A percentile compares a stretch with the other conserved stretches of the same genome.
These are phyloP conservation scores for Lactarius quietus DNA, from an alignment of 768 basidiomycete genomes.

Conservation along the genomic window DNA sequence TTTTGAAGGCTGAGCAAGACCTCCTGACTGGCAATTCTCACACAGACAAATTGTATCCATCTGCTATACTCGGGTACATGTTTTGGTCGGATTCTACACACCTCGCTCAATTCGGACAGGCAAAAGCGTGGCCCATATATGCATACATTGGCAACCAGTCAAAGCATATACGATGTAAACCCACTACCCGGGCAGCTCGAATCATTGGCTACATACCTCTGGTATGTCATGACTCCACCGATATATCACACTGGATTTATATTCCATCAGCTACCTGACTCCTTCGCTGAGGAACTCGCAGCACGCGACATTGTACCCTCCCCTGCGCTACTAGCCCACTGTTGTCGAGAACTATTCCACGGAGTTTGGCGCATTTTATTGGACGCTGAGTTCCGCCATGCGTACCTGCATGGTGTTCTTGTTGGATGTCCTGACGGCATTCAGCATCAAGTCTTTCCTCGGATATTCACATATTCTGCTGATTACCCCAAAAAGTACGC, in stretches of 20 bases:
- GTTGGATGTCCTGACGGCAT: slow-evolving; percentile 28
- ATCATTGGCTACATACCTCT: slow-evolving; percentile 29
- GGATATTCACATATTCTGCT: slow-evolving; percentile 29
- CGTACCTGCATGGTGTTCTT: slow-evolving; percentile 28
- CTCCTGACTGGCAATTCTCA: neutral
- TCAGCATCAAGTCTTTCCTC: slow-evolving; percentile 25
- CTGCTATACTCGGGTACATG: slow-evolving; percentile 15
- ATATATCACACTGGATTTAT: neutral
- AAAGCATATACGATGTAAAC: slow-evolving; percentile 22
- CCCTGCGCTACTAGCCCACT: slow-evolving; percentile 19
- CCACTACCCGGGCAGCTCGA: slow-evolving; percentile 20
- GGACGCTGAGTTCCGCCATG: slow-evolving; percentile 26
- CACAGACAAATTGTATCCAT: slow-evolving; percentile 24
- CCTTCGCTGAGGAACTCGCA: slow-evolving; percentile 15
- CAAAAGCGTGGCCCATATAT: slow-evolving; percentile 30
- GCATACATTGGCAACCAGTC: slow-evolving; percentile 27
- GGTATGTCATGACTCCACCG: neutral
- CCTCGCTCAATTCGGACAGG: slow-evolving; percentile 27
- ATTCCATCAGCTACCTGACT: slow-evolving; percentile 20
- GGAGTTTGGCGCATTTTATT: slow-evolving; percentile 25
- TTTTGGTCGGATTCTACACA: slow-evolving; percentile 30
- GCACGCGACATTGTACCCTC: neutral
- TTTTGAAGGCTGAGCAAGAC: neutral
- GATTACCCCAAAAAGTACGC: slow-evolving; percentile 32
- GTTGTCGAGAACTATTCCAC: slow-evolving; percentile 30